Percentiles rank a stretch among this genome's conserved stretches.
phyloP scores from a whole-genome alignment of 2,329 filamentous ascomycete species.

The Grosmannia huntii region DNA sequence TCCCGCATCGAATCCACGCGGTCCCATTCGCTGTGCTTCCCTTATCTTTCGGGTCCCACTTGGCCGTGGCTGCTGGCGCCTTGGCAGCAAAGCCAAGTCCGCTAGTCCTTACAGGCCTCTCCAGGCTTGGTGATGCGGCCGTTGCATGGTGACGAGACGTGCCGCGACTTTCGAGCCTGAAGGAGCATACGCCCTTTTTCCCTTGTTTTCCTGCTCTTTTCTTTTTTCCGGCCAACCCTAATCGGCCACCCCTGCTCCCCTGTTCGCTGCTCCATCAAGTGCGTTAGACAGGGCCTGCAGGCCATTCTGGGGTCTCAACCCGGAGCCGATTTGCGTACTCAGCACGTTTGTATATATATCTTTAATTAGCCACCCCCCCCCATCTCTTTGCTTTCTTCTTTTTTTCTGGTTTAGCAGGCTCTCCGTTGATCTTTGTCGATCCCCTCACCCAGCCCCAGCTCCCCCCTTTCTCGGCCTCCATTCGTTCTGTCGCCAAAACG shows the following conservation, averaged over 20 bases:
- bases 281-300: background rate
- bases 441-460: background rate
- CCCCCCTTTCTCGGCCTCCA: background rate
- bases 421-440: background rate
- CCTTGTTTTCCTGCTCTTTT: background rate
- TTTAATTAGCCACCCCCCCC: slow-evolving; percentile 1
- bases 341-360: slow-evolving; percentile 1
- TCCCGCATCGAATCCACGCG: slow-evolving; percentile 1
- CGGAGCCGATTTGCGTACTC: background rate
- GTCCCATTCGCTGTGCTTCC: slow-evolving; percentile 7
- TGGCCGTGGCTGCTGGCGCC: slow-evolving; percentile 7
- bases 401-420: background rate
- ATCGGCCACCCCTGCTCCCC: too few species aligned
- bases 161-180: background rate
- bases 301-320: background rate
- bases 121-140: background rate
- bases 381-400: background rate
- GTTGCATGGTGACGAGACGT: background rate
- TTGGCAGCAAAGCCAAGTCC: slow-evolving; percentile 8
- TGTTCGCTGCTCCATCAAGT: background rate
- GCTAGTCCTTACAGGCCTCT: background rate
- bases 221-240: too few species aligned
- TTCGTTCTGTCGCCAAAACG: background rate
- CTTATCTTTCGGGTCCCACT: slow-evolving; percentile 12
- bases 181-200: background rate